These are phyloP conservation scores for Moniliophthora roreri DNA, from an alignment of 1,284 basidiomycete species.

Conservation along the genomic window DNA sequence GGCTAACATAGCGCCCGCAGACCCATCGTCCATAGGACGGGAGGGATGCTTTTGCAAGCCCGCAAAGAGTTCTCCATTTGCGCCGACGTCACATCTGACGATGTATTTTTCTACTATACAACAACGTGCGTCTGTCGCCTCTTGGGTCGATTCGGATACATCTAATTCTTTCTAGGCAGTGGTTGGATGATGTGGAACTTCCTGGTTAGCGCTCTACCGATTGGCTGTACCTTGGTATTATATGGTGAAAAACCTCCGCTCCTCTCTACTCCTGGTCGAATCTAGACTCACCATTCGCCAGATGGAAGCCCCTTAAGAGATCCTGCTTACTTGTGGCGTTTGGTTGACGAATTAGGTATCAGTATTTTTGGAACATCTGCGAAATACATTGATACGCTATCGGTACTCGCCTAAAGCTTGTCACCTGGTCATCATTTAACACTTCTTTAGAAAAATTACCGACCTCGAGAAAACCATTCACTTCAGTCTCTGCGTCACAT, in stretches of 20 bases:
- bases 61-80: conserved; percentile 83
- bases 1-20: conserved; percentile 35
- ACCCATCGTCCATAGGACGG: conserved; percentile 82
- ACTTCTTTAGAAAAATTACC: conserved; percentile 56
- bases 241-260: conserved; percentile 8
- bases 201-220: conserved; percentile 62
- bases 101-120: conserved; percentile 88
- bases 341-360: conserved; percentile 73
- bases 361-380: conserved; percentile 85
- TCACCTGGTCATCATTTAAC: conserved; percentile 9
- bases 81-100: conserved; percentile 66
- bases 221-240: conserved; percentile 14
- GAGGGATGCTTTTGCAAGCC: conserved; percentile 84
- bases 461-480: conserved; percentile 63
- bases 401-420: conserved; percentile 43
- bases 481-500: conserved; percentile 70
- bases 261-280: neutral
- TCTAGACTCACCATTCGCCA: conserved; percentile 70
- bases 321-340: conserved; percentile 69
- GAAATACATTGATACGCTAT: conserved; percentile 78
- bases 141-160: conserved; percentile 5
- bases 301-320: conserved; percentile 84
- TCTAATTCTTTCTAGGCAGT: conserved; percentile 31
- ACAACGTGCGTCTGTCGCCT: conserved; percentile 61
- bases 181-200: conserved; percentile 92